These are phyloP conservation scores for Benincasa hispida DNA, from an alignment of 306 rosid genomes.

Conservation along the genomic window DNA sequence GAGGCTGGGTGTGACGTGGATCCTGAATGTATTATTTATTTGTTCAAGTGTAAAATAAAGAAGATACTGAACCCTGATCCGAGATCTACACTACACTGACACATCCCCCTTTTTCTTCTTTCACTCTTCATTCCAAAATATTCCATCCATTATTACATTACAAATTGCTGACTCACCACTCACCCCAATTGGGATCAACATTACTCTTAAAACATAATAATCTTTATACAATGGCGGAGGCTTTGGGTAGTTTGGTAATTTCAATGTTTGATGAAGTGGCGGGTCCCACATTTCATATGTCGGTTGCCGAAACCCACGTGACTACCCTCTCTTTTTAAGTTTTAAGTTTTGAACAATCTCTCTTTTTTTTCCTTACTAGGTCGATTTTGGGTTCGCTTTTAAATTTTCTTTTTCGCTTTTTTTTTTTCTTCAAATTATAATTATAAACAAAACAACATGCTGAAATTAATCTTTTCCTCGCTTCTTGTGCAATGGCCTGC, in stretches of 20 bases:
- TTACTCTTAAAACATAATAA: too few species aligned
- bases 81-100: background rate
- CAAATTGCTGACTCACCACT: background rate
- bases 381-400: background rate
- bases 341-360: background rate
- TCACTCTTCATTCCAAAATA: background rate
- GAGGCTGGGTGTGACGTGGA: background rate
- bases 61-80: background rate
- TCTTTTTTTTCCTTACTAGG: background rate
- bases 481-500: background rate
- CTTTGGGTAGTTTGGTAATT: background rate
- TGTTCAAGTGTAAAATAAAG: too few species aligned
- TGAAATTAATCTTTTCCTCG: background rate
- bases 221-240: too few species aligned
- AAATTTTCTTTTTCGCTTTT: too few species aligned
- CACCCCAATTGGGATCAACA: too few species aligned
- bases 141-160: background rate
- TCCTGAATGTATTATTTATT: too few species aligned
- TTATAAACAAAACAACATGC: background rate
- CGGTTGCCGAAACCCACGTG: conserved; percentile 3
- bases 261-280: background rate
- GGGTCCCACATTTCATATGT: background rate
- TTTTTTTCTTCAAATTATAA: background rate
- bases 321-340: background rate
- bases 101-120: too few species aligned